Conservation (phyloP, 2,329 filamentous ascomycete genomes). For the Incumbomyces delicatus region DNA sequence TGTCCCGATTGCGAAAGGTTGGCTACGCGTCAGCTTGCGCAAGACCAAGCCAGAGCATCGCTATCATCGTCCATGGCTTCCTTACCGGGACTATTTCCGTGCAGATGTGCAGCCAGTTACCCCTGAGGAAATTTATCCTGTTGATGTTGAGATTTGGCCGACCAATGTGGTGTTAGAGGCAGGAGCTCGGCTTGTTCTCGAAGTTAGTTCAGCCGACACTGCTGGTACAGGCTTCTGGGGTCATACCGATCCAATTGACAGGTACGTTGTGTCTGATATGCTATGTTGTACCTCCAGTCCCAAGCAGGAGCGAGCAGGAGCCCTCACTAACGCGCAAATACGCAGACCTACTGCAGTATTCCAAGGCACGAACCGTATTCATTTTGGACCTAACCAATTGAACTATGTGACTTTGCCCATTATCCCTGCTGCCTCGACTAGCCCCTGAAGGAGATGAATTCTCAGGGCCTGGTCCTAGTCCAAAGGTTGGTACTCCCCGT, state of each 20-base stretch:
- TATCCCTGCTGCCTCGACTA: no score
- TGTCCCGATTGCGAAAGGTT: constrained; percentile 45
- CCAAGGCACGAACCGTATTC: constrained; percentile 38
- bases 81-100: constrained; percentile 42
- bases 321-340: no score
- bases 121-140: constrained; percentile 40
- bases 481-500: no score
- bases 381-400: constrained; percentile 35
- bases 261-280: no score
- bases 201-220: constrained; percentile 37
- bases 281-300: no score
- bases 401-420: constrained; percentile 43
- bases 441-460: no score
- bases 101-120: constrained; percentile 40
- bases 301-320: no score
- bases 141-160: constrained; percentile 38
- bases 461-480: no score
- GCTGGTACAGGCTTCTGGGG: constrained; percentile 42
- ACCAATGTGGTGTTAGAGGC: constrained; percentile 29
- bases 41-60: constrained; percentile 37
- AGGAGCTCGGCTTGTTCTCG: constrained; percentile 24
- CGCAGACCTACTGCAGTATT: neutral
- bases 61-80: constrained; percentile 37
- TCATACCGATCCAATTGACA: constrained; percentile 32
- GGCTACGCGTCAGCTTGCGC: constrained; percentile 44